Base-by-base conservation (phyloP, 345 rosid genomes). In the Eutrema japonicum region DNA sequence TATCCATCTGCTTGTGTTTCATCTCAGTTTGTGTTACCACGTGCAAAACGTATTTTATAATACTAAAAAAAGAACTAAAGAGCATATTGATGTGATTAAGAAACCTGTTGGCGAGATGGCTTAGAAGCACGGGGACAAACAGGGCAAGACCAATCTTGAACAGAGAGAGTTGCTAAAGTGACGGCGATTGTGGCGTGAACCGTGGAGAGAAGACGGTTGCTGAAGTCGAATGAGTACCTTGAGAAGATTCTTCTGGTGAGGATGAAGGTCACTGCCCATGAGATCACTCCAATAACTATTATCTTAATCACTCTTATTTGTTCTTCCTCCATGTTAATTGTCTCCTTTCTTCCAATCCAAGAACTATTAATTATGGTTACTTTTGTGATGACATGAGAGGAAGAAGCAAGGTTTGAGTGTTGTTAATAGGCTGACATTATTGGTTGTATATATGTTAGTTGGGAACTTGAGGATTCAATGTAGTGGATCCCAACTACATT, bases 91-190 rank as follows among this genome's bases (percentile, higher is more conserved):
- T 47, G 43, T 30, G 6, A 35, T 18, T 41, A 37, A 56, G 43
- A 50, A 50, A 75, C 78, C 69, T 75, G 98, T 61, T 27, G 69
- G 1, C 73, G 84, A 14, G 93, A 83, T 30, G 93, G 82, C 35
- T 72, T 65, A 10, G 98, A 83, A 71, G 90, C 95, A 78, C 40
- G 69, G 2, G 96, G 96, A 60, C 86, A 87, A 72, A 89, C 75
- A 0, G 97, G 99, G 61, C 90, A 87, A 36, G 77, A 79, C 98
- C 95, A 88, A 70, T 88, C 84, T 81, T 86, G 67, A 53, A 94
- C 90, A 1, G 96, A 82, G 59, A 83, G 81, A 2, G 88, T 72
- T 65, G 97, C 90, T 57, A 89, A 82, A 8, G 69, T 66, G 16
- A 94, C 90, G 13, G 89, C 95, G 5, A 84, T 18, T 29, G 64